A percentile compares a stretch with the other conserved stretches of the same genome.
These are phyloP conservation scores for Aspergillus baeticus DNA, from an alignment of 495 filamentous ascomycete genomes.

Conservation along the genomic window DNA sequence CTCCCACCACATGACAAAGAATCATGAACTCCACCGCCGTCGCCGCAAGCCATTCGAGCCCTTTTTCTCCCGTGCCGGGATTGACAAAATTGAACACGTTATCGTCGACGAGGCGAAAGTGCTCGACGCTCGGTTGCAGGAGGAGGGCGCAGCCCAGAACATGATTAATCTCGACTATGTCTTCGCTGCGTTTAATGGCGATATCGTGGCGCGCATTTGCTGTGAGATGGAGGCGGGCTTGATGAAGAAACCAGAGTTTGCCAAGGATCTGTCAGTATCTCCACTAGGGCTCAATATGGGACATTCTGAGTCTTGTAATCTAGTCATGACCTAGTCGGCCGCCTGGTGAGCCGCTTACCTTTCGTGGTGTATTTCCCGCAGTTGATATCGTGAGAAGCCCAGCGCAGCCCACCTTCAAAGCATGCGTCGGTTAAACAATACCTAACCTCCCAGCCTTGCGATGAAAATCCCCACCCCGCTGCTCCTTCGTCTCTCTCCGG, in stretches of 20 bases:
- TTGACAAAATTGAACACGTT: not conserved
- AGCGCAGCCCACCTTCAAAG: too few relatives aligned
- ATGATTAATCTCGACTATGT: not conserved
- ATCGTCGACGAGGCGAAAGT: not conserved
- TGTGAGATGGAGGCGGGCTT: not conserved
- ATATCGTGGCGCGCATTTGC: slow-evolving; percentile 2
- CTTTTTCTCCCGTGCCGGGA: slow-evolving; percentile 5
- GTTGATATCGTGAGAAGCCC: too few relatives aligned
- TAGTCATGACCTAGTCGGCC: too few relatives aligned
- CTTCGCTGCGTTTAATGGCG: slow-evolving; percentile 3
- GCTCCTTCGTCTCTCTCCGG: not conserved
- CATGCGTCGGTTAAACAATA: too few relatives aligned
- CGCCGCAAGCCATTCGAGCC: slow-evolving; percentile 1
- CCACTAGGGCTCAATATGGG: too few relatives aligned
- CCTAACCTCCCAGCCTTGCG: too few relatives aligned
- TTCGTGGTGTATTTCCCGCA: too few relatives aligned
- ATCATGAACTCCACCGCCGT: slow-evolving; percentile 1
- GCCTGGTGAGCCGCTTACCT: too few relatives aligned
- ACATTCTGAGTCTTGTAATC: too few relatives aligned
- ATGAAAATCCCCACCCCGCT: too few relatives aligned
- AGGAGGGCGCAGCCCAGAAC: not conserved
- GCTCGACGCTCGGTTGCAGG: not conserved
- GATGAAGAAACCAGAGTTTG: slow-evolving; percentile 3
- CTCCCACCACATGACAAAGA: too few relatives aligned
- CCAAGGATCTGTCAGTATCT: too few relatives aligned